phyloP scores from a whole-genome alignment of 2,329 filamentous ascomycete genomes.

The Trichoderma semiorbis region DNA sequence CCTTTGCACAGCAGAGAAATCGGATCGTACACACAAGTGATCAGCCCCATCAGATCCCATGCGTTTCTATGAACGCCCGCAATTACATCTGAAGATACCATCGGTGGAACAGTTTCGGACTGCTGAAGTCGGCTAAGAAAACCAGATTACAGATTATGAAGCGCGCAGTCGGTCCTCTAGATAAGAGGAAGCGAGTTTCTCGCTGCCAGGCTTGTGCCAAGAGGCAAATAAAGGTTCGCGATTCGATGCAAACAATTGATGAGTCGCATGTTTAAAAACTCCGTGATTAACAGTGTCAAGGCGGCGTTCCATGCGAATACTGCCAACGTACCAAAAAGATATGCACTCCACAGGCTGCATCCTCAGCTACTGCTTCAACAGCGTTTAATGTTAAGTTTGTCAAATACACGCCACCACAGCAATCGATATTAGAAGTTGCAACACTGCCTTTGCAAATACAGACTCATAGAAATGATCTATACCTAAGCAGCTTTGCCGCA shows the following conservation, averaged over 20 bases:
- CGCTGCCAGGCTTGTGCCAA: conserved; percentile 28
- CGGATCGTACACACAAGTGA: background rate
- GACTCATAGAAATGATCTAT: background rate
- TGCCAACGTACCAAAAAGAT: conserved; percentile 26
- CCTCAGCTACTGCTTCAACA: fast-evolving
- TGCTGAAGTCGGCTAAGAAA: too few relatives aligned
- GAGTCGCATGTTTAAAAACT: background rate
- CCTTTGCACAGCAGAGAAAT: background rate
- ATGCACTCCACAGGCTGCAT: conserved; percentile 20
- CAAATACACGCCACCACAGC: background rate
- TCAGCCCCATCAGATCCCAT: background rate
- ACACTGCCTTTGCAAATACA: background rate
- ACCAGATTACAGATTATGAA: background rate
- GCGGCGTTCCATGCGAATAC: conserved; percentile 26
- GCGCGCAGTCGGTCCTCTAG: conserved; percentile 26
- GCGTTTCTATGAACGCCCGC: background rate
- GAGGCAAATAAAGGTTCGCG: conserved; percentile 27
- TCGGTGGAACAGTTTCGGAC: fast-evolving
- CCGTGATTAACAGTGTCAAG: conserved; percentile 23
- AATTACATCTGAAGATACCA: background rate
- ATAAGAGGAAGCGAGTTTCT: conserved; percentile 25
- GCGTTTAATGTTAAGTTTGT: conserved; percentile 18
- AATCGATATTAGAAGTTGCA: background rate
- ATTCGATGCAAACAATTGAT: background rate
- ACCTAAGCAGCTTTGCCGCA: conserved; percentile 20